Conservation (phyloP, 2,329 filamentous ascomycete genomes). For the Elsinoe australis region DNA sequence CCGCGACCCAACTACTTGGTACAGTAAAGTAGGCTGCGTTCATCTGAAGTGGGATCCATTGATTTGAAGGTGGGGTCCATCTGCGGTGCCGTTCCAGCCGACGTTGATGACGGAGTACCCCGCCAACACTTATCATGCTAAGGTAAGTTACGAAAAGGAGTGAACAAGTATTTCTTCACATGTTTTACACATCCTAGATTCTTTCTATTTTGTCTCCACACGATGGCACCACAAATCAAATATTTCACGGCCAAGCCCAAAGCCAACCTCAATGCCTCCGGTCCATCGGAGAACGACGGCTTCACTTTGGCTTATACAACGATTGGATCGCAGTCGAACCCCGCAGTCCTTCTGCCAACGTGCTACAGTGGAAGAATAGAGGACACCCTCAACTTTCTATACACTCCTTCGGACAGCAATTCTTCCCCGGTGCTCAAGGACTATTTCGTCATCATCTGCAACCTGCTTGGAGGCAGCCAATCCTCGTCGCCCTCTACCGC, state of each 20-base stretch:
- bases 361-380: slow-evolving; percentile 49
- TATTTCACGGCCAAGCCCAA: slow-evolving; percentile 6
- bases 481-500: slow-evolving; percentile 48
- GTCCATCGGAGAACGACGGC: neutral
- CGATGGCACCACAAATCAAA: slow-evolving; percentile 14
- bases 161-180: too few relatives aligned
- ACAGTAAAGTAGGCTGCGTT: too few relatives aligned
- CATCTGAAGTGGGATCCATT: too few relatives aligned
- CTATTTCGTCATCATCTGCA: slow-evolving; percentile 47
- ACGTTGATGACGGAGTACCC: too few relatives aligned
- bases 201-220: too few relatives aligned
- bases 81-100: neutral
- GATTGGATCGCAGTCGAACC: slow-evolving; percentile 54
- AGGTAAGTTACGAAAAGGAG: too few relatives aligned
- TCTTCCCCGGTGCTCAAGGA: slow-evolving; percentile 34
- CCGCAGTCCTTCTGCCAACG: slow-evolving; percentile 50
- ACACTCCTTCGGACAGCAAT: slow-evolving; percentile 34
- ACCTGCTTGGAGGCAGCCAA: slow-evolving; percentile 48
- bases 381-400: slow-evolving; percentile 43
- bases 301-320: slow-evolving; percentile 68
- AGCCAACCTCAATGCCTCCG: slow-evolving; percentile 3
- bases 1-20: too few relatives aligned
- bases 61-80: neutral
- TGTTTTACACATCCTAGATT: too few relatives aligned
- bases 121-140: too few relatives aligned